Evolutionary conservation across 192 early-diverging fungal genomes (phyloP).

Genomic region (Dissophora globulifera): DNA sequence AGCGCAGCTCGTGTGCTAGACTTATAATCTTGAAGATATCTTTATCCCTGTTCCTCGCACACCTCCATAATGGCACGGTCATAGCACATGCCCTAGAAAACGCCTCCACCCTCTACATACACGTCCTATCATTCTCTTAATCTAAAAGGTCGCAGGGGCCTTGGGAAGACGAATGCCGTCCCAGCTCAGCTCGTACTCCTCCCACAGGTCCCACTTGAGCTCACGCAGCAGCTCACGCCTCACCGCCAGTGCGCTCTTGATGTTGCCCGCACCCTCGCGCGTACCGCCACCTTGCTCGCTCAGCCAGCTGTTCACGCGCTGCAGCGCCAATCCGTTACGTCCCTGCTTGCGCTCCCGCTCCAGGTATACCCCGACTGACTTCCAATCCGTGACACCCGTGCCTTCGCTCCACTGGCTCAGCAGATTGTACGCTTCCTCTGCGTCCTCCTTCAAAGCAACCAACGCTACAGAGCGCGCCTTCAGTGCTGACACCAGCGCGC

Average conservation of each 20-base stretch:
- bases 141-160: constrained; percentile 34
- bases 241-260: constrained; percentile 61
- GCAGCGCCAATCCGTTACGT: constrained; percentile 74
- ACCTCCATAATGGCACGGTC: too few relatives aligned
- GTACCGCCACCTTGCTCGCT: constrained; percentile 61
- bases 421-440: constrained; percentile 65
- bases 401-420: constrained; percentile 70
- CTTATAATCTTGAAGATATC: too few relatives aligned
- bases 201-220: constrained; percentile 79
- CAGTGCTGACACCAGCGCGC: constrained; percentile 71
- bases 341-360: constrained; percentile 65
- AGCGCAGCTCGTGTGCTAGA: too few relatives aligned
- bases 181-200: constrained; percentile 69
- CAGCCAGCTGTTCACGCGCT: constrained; percentile 78
- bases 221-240: constrained; percentile 68
- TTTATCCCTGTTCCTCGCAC: too few relatives aligned
- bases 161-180: constrained; percentile 61
- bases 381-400: constrained; percentile 64
- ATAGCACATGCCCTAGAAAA: too few relatives aligned
- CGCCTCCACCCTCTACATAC: neutral
- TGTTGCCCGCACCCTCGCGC: constrained; percentile 62
- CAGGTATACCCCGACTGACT: constrained; percentile 66
- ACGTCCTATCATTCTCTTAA: neutral
- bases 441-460: constrained; percentile 56
- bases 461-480: constrained; percentile 67